Base-by-base conservation (phyloP, 352 stramenopile species). In the Pythium folliculosum region DNA sequence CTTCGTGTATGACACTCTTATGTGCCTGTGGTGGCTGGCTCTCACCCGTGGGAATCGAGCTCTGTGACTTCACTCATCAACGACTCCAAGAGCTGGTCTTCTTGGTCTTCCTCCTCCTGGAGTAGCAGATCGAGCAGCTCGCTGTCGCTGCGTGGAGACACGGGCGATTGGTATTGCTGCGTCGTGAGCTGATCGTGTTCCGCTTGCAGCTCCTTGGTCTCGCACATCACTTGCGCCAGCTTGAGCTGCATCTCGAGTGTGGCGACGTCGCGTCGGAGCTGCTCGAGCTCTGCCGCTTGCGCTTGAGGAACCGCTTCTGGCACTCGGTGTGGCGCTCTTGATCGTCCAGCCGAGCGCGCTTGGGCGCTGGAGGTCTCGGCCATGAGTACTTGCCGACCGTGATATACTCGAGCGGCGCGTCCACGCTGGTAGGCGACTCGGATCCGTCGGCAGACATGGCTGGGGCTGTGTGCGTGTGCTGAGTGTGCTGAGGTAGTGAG, bases 221-320 rank as follows among this genome's bases (percentile, higher is more conserved):
- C 32, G 4, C 32, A 27, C 3, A 58, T 45, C 27, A 27, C 30
- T 16, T 45, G 1, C 32, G 44, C 13, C 14, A 58, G 12, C 27
- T 58, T 58, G 14, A 58, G 27, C 51, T 58, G 51, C 51, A 45
- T 13, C 17, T 58, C 51, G 30, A 58, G 30, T 27, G 7, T 43
- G 14, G 51, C 27, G 25, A 25, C 16, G 0, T 43, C 27, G 7
- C 27, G 32, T 3, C 16, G 27, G 16, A 59, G 32, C 52, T 59
- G 52, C 32, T 45, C n/a, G 10, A 47, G 13, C 0, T 14, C 1
- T n/a, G 52, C 3, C n/a, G 30, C 52, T 59, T 59, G 52, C 52
- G 52, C n/a, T 8, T n/a, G 32, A 44, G 52, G 19, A 59, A 59
- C 35, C 32, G 52, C 52, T 59, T 59, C 32, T 59, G 52, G 32